Percentiles rank a stretch among this genome's conserved stretches.
Evolutionary conservation across 306 rosid species (phyloP).

Genomic region (Corylus heterophylla): DNA sequence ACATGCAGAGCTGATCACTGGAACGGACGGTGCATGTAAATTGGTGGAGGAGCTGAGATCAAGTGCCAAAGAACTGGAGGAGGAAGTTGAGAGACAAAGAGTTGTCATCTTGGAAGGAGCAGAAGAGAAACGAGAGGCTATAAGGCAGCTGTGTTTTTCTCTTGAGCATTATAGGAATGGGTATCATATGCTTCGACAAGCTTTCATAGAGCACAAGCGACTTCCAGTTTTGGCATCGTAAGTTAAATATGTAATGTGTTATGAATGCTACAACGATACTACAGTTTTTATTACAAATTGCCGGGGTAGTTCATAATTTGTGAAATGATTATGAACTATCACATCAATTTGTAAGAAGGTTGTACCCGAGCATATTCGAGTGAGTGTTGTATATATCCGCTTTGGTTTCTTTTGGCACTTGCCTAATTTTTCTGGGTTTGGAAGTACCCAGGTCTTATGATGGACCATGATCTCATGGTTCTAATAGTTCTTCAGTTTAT

Average conservation of each 20-base stretch:
- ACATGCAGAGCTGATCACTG: slow-evolving; percentile 44
- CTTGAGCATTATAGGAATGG: slow-evolving; percentile 75
- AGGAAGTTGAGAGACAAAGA: slow-evolving; percentile 70
- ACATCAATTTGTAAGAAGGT: no score
- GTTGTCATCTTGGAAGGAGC: slow-evolving; percentile 61
- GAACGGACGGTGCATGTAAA: slow-evolving; percentile 48
- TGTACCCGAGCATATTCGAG: no score
- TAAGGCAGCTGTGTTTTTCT: slow-evolving; percentile 87
- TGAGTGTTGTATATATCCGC: slow-evolving; percentile 10
- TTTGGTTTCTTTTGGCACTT: slow-evolving; percentile 8
- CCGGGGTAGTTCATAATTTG: no score
- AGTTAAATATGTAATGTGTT: neutral
- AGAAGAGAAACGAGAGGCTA: slow-evolving; percentile 88
- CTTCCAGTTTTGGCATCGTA: slow-evolving; percentile 65
- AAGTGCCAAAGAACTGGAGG: slow-evolving; percentile 55
- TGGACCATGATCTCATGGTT: slow-evolving; percentile 14
- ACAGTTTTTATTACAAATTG: no score
- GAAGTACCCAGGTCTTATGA: neutral
- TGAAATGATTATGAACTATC: no score
- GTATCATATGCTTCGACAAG: slow-evolving; percentile 61
- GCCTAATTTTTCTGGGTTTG: slow-evolving; percentile 12
- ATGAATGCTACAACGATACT: no score
- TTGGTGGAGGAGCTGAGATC: slow-evolving; percentile 49
- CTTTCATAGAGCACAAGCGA: slow-evolving; percentile 52
- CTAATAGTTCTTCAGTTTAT: slow-evolving; percentile 5